Base-by-base conservation (phyloP, 306 rosid species). In the Acacia acuminata region DNA sequence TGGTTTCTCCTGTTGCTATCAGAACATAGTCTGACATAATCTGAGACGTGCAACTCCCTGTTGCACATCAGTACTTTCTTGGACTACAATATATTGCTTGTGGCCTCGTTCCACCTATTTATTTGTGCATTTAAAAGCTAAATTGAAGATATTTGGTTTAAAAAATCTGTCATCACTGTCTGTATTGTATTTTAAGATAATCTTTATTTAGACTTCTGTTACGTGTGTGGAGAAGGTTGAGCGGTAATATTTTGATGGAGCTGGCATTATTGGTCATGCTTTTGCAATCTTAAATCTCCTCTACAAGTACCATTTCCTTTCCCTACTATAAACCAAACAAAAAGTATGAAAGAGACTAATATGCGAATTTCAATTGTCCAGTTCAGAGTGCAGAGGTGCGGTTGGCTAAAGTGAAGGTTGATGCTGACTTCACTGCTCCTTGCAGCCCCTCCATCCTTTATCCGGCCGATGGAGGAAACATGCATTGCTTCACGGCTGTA, bases 401-500 rank as follows among this genome's bases (percentile, higher is more conserved):
- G 61, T 78, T 96, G 89, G 98, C 98, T 12, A 90, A 89, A 84
- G 80, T 96, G 1, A 92, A 94, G 91, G 97, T 88, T 64, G 94
- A 96, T 38, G 78, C 88, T 0, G 88, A 93, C 81, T 91, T 90
- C 67, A 87, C 89, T 9, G 94, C 97, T 58, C 93, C 99, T 34
- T 94, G 98, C 85, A 51, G 87, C 78, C 74, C 98, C 5, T 90
- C 94, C 38, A 92, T 96, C 82, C 93, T 96, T 16, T 96, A 90
- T 75, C 99, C 99, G 0, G 88, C 92, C 2, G 98, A 94, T 55
- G 99, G 99, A 16, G 99, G 99, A 48, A 96, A 96, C 89, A 60
- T 96, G 93, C 99, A 96, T 76, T 85, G 94, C 87, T 94, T 96
- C 94, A 96, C 94, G 4, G 99, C 97, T 4, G 91, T 96, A 89